A percentile compares a stretch with the other conserved stretches of the same genome.
Evolutionary conservation across 2,329 filamentous ascomycete species (phyloP).

Genomic region (Alternaria brassicicola): DNA sequence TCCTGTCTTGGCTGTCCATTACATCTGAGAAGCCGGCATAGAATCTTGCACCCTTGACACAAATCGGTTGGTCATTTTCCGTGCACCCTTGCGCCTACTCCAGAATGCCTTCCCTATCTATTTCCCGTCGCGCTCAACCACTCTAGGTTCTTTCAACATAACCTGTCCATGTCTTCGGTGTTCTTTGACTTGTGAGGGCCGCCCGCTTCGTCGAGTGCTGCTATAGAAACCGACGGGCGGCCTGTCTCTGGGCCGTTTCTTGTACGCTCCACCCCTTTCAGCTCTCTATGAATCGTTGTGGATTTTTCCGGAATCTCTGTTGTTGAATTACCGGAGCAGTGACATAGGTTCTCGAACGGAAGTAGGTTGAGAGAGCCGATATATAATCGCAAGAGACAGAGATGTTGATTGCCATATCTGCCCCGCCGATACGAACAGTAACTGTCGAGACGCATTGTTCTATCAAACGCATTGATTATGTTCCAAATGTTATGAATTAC

Average conservation of each 20-base stretch:
- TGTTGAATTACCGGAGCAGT: background rate
- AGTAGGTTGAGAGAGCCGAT: background rate
- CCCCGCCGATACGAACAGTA: background rate
- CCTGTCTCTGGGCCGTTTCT: background rate
- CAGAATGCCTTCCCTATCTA: background rate
- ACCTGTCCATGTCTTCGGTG: background rate
- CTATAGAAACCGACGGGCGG: accelerated
- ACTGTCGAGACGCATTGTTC: background rate
- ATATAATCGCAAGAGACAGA: background rate
- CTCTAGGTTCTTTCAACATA: background rate
- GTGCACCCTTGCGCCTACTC: background rate
- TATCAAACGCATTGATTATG: background rate
- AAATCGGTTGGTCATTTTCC: background rate
- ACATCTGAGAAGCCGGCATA: background rate
- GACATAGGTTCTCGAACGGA: accelerated
- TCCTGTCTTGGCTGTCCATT: constrained; percentile 3
- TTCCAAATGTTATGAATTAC: too few relatives aligned
- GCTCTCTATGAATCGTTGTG: background rate
- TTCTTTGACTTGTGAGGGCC: background rate
- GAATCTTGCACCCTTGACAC: background rate
- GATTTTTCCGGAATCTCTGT: background rate
- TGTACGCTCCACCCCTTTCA: background rate
- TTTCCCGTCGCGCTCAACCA: background rate
- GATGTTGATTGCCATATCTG: background rate
- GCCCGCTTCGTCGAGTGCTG: background rate